Percentiles rank a stretch among this genome's conserved stretches.
Evolutionary conservation across 768 basidiomycete genomes (phyloP).

Genomic region (Suillus decipiens): DNA sequence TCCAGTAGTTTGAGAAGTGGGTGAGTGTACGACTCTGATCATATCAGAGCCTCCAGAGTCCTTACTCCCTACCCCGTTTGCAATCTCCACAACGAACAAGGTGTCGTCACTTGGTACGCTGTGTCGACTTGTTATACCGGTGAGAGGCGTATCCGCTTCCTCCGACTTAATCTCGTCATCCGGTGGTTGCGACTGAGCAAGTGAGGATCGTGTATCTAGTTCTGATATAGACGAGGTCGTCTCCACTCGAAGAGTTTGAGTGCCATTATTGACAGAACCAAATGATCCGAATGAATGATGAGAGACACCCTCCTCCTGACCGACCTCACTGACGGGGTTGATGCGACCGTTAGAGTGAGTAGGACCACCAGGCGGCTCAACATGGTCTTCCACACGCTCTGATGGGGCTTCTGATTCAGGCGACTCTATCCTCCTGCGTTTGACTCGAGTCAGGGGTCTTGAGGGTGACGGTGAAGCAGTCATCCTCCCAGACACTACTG

Average conservation of each 20-base stretch:
- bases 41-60: slow-evolving; percentile 19
- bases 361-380: slow-evolving; percentile 11
- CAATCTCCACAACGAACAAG: slow-evolving; percentile 40
- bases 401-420: slow-evolving; percentile 28
- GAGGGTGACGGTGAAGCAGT: slow-evolving; percentile 17
- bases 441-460: slow-evolving; percentile 35
- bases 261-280: background rate
- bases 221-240: slow-evolving; percentile 4
- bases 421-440: slow-evolving; percentile 47
- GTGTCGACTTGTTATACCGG: slow-evolving; percentile 48
- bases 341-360: slow-evolving; percentile 15
- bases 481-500: slow-evolving; percentile 6
- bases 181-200: slow-evolving; percentile 6
- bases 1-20: slow-evolving; percentile 23
- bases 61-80: slow-evolving; percentile 30
- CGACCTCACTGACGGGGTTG: slow-evolving; percentile 20
- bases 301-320: slow-evolving; percentile 2
- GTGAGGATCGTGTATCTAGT: slow-evolving; percentile 5
- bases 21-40: slow-evolving; percentile 4
- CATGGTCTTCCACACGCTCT: slow-evolving; percentile 10
- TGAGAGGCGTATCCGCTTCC: slow-evolving; percentile 53
- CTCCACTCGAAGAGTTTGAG: background rate
- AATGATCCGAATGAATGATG: slow-evolving; percentile 4
- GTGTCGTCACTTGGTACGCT: slow-evolving; percentile 64
- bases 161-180: slow-evolving; percentile 49